Conservation (phyloP, 2,329 filamentous ascomycete genomes). For the Alternaria brassicicola region DNA sequence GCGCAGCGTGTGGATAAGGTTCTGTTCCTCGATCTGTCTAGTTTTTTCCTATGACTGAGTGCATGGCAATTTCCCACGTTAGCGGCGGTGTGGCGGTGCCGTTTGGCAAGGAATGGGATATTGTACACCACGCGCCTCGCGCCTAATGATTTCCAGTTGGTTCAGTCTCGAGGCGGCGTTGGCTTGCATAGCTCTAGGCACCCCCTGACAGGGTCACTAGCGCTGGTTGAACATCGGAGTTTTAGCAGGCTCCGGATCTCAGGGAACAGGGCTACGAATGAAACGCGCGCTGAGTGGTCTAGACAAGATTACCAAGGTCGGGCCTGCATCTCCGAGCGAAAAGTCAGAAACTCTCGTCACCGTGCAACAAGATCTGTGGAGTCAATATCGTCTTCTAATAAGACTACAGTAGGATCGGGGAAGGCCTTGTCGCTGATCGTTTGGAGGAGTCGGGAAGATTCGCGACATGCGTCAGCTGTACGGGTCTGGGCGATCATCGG, state of each 20-base stretch:
- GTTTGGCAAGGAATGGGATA: neutral
- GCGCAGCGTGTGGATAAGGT: no score
- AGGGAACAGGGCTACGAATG: constrained; percentile 9
- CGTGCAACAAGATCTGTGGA: neutral
- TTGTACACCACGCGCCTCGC: neutral
- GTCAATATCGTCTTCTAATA: neutral
- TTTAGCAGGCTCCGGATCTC: neutral
- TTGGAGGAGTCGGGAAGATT: neutral
- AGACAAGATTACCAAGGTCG: neutral
- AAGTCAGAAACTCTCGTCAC: neutral
- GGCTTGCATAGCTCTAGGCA: neutral
- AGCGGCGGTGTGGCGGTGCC: neutral
- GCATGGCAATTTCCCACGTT: neutral
- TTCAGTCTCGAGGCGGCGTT: neutral
- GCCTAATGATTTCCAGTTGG: neutral
- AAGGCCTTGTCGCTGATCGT: neutral
- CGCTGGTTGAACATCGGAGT: constrained; percentile 1
- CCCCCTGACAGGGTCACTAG: constrained; percentile 1
- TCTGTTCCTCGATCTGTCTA: no score
- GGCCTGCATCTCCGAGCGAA: neutral
- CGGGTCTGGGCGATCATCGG: neutral
- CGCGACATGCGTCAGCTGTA: neutral
- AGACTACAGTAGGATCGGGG: neutral
- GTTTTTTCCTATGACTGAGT: no score
- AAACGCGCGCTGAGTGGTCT: constrained; percentile 3